Conservation (phyloP, 352 stramenopile genomes). For the Globisporangium ultimum region DNA sequence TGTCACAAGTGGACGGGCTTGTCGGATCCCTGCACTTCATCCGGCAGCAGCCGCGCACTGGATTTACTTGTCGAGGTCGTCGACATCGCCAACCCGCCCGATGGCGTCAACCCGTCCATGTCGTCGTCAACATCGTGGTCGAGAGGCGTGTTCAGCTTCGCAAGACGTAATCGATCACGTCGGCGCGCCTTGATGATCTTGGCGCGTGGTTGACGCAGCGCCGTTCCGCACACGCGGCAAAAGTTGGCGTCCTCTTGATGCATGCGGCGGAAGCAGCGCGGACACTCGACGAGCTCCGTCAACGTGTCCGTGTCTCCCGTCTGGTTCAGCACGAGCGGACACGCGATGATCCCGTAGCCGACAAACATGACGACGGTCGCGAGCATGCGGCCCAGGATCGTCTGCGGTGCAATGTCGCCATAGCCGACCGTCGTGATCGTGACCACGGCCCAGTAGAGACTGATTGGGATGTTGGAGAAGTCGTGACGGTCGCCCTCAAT, state of each 20-base stretch:
- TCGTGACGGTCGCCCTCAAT: conserved; percentile 69
- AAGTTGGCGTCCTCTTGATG: conserved; percentile 80
- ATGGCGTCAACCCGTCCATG: conserved; percentile 18
- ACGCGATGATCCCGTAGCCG: conserved; percentile 84
- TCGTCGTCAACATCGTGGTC: conserved; percentile 25
- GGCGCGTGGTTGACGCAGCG: conserved; percentile 49
- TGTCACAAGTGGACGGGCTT: conserved; percentile 24
- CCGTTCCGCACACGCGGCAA: conserved; percentile 62
- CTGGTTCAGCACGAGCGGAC: conserved; percentile 74
- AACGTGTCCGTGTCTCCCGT: conserved; percentile 43
- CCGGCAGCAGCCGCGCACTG: conserved; percentile 38
- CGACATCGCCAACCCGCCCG: conserved; percentile 12
- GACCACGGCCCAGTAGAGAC: conserved; percentile 86
- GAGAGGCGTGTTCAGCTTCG: conserved; percentile 41
- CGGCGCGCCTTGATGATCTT: conserved; percentile 56
- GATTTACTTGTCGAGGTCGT: conserved; percentile 65
- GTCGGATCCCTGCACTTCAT: conserved; percentile 13
- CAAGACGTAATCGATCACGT: conserved; percentile 52
- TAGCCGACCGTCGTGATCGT: conserved; percentile 88
- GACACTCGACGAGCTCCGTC: conserved; percentile 59
- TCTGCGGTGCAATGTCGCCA: conserved; percentile 81
- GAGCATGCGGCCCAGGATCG: conserved; percentile 73
- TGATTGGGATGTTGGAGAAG: conserved; percentile 86
- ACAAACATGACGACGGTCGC: conserved; percentile 85
- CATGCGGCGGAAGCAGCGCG: conserved; percentile 65